Percentiles rank a stretch among this genome's conserved stretches.
Evolutionary conservation across 768 basidiomycete genomes (phyloP).

Genomic region (Tricholoma furcatifolium): DNA sequence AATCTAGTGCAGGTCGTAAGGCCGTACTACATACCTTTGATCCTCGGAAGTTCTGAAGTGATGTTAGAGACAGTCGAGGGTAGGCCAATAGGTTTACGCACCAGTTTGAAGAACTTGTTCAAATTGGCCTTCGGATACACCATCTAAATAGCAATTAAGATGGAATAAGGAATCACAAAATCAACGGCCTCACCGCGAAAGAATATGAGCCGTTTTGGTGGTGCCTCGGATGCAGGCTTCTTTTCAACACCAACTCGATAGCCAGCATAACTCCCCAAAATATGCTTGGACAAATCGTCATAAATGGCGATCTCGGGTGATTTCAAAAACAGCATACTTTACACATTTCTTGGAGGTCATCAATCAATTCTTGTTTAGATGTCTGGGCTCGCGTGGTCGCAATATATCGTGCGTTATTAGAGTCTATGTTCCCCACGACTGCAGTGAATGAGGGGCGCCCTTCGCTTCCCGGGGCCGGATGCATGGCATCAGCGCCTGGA

Average conservation of each 20-base stretch:
- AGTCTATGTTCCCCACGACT: conserved; percentile 74
- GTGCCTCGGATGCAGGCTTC: conserved; percentile 19
- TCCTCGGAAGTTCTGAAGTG: conserved; percentile 50
- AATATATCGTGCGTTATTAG: conserved; percentile 64
- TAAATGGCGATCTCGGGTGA: neutral
- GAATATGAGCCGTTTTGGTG: conserved; percentile 62
- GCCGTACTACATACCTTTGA: conserved; percentile 45
- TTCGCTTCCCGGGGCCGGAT: conserved; percentile 72
- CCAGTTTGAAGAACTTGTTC: conserved; percentile 53
- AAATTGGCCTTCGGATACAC: conserved; percentile 52
- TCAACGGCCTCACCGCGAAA: conserved; percentile 53
- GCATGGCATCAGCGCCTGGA: conserved; percentile 74
- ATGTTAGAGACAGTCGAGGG: neutral
- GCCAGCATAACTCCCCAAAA: conserved; percentile 50
- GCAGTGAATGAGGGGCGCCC: conserved; percentile 77
- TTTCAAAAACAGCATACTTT: conserved; percentile 35
- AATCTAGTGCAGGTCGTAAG: neutral
- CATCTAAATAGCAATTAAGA: conserved; percentile 36
- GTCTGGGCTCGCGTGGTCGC: conserved; percentile 54
- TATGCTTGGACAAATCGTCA: conserved; percentile 33
- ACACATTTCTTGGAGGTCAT: conserved; percentile 62
- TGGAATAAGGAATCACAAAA: conserved; percentile 8
- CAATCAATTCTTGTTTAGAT: conserved; percentile 67
- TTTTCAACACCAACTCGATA: conserved; percentile 54
- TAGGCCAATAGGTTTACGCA: conserved; percentile 23